Conservation (phyloP, 305 asterid species). For the Withania somnifera region DNA sequence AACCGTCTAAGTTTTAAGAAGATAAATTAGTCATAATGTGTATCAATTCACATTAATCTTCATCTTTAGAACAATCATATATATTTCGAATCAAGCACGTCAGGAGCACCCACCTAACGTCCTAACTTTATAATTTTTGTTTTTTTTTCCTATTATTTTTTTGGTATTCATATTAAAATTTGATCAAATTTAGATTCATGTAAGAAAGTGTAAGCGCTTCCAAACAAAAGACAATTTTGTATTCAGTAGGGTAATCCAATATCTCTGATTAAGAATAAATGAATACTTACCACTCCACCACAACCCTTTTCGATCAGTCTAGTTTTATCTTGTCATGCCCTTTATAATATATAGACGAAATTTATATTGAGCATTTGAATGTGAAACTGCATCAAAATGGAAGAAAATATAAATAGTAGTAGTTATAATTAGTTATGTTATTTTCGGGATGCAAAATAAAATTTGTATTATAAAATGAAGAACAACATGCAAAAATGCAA, state of each 20-base stretch:
- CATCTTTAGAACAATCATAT: not conserved
- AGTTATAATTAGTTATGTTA: too few species aligned
- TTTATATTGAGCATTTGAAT: not conserved
- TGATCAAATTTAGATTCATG: not conserved
- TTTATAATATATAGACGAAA: not conserved
- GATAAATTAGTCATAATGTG: not conserved
- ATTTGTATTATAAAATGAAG: too few species aligned
- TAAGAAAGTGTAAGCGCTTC: not conserved
- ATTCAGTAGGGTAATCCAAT: too few species aligned
- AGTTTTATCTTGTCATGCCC: not conserved
- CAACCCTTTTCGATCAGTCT: too few species aligned
- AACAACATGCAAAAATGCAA: too few species aligned
- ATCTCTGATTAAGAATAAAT: not conserved
- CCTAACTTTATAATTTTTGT: too few species aligned
- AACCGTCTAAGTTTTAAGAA: not conserved
- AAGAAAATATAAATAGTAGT: not conserved
- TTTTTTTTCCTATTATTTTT: not conserved
- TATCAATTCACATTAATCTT: not conserved
- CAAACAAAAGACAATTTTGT: too few species aligned
- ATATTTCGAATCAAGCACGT: not conserved
- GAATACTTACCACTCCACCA: not conserved
- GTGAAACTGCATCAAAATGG: not conserved
- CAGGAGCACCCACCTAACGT: not conserved
- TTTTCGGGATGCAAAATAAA: too few species aligned
- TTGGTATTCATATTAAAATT: not conserved